Percentiles rank a stretch among this genome's conserved stretches.
Evolutionary conservation across 805 yeast genomes (phyloP).

Genomic region (Metschnikowia hibisci): DNA sequence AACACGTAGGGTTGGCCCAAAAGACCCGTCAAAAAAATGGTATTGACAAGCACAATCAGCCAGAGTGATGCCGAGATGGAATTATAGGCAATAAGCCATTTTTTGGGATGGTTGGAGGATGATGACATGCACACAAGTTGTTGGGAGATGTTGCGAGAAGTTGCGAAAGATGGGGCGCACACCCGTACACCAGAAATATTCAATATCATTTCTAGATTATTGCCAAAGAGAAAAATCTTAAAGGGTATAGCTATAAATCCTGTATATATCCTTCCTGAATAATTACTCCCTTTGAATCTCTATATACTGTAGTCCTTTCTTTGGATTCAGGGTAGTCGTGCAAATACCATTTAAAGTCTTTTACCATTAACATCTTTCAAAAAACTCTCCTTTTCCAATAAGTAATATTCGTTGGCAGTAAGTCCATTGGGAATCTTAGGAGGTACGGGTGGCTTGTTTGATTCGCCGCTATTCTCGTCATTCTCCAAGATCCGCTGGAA

Average conservation of each 20-base stretch:
- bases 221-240: too few relatives aligned
- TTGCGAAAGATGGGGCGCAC: background rate
- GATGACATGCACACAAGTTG: background rate
- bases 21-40: constrained; percentile 28
- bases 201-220: too few relatives aligned
- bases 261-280: too few relatives aligned
- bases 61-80: constrained; percentile 41
- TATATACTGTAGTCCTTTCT: too few relatives aligned
- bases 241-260: too few relatives aligned
- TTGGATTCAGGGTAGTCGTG: too few relatives aligned
- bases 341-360: constrained; percentile 14
- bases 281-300: too few relatives aligned
- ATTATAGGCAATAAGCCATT: constrained; percentile 41
- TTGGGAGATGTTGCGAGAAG: background rate
- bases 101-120: constrained; percentile 22
- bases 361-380: constrained; percentile 37
- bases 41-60: constrained; percentile 39
- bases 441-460: constrained; percentile 38
- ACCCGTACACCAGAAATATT: constrained; percentile 1
- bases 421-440: constrained; percentile 43
- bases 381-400: constrained; percentile 38
- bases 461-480: constrained; percentile 22
- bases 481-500: constrained; percentile 25
- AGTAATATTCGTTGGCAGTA: constrained; percentile 40
- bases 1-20: constrained; percentile 67